These are phyloP conservation scores for Taiwanofungus camphoratus DNA, from an alignment of 1,284 basidiomycete genomes.

Conservation along the genomic window DNA sequence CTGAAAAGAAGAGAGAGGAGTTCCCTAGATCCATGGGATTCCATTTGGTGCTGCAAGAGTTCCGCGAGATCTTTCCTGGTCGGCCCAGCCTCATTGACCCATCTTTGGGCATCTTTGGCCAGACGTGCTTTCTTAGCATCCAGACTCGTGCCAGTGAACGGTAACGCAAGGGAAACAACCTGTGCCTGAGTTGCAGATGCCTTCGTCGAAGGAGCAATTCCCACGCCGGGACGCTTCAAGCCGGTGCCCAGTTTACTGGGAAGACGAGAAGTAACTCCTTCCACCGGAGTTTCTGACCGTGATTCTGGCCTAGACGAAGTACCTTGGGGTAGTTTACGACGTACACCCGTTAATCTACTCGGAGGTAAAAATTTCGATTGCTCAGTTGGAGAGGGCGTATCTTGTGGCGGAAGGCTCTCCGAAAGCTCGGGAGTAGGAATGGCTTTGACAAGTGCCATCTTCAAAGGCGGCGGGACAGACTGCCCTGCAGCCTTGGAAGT, in stretches of 20 bases:
- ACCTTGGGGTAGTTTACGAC: slow-evolving; percentile 67
- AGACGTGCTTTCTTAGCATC: slow-evolving; percentile 74
- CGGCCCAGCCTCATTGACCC: slow-evolving; percentile 81
- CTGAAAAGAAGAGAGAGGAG: slow-evolving; percentile 85
- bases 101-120: slow-evolving; percentile 73
- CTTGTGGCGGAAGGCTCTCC: slow-evolving; percentile 17
- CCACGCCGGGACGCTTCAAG: slow-evolving; percentile 44
- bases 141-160: slow-evolving; percentile 66
- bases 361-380: slow-evolving; percentile 21
- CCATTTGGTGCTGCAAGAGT: slow-evolving; percentile 87
- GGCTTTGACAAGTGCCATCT: slow-evolving; percentile 12
- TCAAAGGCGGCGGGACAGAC: slow-evolving; percentile 16
- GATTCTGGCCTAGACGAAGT: slow-evolving; percentile 53
- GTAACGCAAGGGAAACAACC: slow-evolving; percentile 35
- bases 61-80: slow-evolving; percentile 87
- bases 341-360: slow-evolving; percentile 55
- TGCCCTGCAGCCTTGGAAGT: slow-evolving; percentile 22
- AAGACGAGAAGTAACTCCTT: slow-evolving; percentile 36
- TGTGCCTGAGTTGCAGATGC: slow-evolving; percentile 29
- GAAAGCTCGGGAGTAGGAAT: slow-evolving; percentile 1
- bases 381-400: slow-evolving; percentile 15
- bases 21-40: slow-evolving; percentile 74
- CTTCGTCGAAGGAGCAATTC: slow-evolving; percentile 25
- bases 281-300: slow-evolving; percentile 48
- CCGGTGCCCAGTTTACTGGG: slow-evolving; percentile 37